Percentiles rank a stretch among this genome's conserved stretches.
phyloP scores from a whole-genome alignment of 2,329 filamentous ascomycete genomes.

The Ceratocystiopsis minuta region DNA sequence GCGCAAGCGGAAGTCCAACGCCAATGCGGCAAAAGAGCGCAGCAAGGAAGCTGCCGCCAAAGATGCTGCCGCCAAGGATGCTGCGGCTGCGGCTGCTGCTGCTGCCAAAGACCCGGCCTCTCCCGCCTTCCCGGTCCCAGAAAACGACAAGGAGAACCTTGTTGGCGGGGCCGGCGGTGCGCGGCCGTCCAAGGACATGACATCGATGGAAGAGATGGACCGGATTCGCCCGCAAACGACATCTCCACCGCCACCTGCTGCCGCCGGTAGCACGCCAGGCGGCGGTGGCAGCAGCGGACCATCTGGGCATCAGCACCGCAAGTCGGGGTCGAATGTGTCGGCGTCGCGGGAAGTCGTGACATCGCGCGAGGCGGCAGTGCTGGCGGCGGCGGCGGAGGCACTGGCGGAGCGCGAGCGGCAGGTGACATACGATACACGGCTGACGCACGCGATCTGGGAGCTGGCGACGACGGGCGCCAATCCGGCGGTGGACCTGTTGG shows the following conservation, averaged over 20 bases:
- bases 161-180: constrained; percentile 2
- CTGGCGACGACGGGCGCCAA: constrained; percentile 81
- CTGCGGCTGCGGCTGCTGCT: too few relatives aligned
- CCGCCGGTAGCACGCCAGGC: neutral
- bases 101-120: constrained; percentile 9
- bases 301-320: constrained; percentile 8
- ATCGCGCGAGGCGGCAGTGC: constrained; percentile 16
- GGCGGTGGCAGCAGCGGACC: constrained; percentile 1
- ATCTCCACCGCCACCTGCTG: constrained; percentile 4
- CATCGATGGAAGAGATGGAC: constrained; percentile 30
- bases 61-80: too few relatives aligned
- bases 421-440: constrained; percentile 58
- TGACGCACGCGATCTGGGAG: constrained; percentile 91
- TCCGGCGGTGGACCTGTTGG: constrained; percentile 78
- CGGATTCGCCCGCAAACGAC: constrained; percentile 19
- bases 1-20: constrained; percentile 40
- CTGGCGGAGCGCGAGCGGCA: constrained; percentile 55
- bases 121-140: too few relatives aligned
- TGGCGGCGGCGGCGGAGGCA: constrained; percentile 39
- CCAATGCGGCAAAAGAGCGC: constrained; percentile 18
- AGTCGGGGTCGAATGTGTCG: constrained; percentile 11
- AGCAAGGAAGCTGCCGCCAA: too few relatives aligned
- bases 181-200: constrained; percentile 11
- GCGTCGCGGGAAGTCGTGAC: constrained; percentile 2
- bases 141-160: constrained; percentile 33